Evolutionary conservation across 75 land plant species (phyloP), one percentile per base, ranked within the genome.

Genomic region (Chamaecyparis obtusa): DNA sequence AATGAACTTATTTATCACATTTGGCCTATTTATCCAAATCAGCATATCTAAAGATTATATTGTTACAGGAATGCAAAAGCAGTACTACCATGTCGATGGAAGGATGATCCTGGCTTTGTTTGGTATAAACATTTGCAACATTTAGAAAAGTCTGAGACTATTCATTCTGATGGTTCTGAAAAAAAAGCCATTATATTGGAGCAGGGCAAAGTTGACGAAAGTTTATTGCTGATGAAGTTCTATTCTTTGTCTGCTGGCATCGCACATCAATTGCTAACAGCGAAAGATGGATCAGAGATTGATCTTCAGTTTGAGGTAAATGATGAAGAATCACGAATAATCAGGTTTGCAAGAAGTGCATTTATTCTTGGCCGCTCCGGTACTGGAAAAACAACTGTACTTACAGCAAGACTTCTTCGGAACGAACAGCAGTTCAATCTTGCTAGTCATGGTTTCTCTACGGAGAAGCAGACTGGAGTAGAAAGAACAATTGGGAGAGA

Each of bases 361-460:
- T 95, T 95, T 87, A 78, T 95, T 39, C 75, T 95, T 48, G 97
- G 97, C 9, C 82, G 95, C 76, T 94, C 97, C 2, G 97, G 97
- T 3, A 94, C 97, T 9, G 97, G 97, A 9, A 95, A 95, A 83
- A 95, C 97, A 16, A 95, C 97, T 83, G 90, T 94, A 5, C 86
- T 95, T 15, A 91, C 93, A 30, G 94, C 89, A 88, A 94, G 92
- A 83, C 83, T 95, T 30, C 86, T 92, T 86, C 89, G 89, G 43
- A 94, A 88, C 32, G 93, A 92, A 60, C 89, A 94, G 51, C 88
- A 85, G 36, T 88, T 83, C 33, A 30, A 67, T 33, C 14, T 87
- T 80, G 84, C 87, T 46, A 54, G 32, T 3, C 54, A 89, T 83
- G 94, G 90, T 46, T 10, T 86, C 35, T 69, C 27, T 30, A 27